These are phyloP conservation scores for Aspergillus sp. DNA, from an alignment of 2,329 filamentous ascomycete species.

Conservation along the genomic window DNA sequence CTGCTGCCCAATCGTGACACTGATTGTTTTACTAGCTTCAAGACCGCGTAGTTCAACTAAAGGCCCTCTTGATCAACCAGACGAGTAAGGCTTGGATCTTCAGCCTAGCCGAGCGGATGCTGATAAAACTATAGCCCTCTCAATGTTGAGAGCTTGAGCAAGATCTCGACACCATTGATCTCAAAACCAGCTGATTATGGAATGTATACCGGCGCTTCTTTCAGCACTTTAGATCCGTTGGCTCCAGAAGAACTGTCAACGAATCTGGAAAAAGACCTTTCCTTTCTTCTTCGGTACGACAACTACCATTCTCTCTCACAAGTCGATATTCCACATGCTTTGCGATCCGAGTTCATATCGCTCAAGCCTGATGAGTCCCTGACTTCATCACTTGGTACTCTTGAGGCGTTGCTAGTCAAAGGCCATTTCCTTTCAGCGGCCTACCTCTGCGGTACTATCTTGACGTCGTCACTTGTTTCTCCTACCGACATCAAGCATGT, in stretches of 20 bases:
- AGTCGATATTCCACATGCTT: constrained; percentile 64
- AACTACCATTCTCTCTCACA: constrained; percentile 81
- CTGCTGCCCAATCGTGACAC: constrained; percentile 8
- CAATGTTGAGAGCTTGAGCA: constrained; percentile 25
- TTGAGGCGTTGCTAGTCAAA: constrained; percentile 68
- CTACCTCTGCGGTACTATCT: constrained; percentile 47
- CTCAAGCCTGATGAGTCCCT: constrained; percentile 65
- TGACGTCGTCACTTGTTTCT: constrained; percentile 47
- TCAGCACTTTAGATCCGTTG: constrained; percentile 41
- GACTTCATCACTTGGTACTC: constrained; percentile 40
- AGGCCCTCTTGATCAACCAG: constrained; percentile 72
- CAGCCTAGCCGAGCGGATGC: constrained; percentile 7
- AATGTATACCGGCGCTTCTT: constrained; percentile 33
- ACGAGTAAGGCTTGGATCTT: constrained; percentile 63
- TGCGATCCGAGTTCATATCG: constrained; percentile 70
- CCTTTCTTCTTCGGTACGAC: constrained; percentile 76
- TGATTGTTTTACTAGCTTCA: constrained; percentile 40
- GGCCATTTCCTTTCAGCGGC: constrained; percentile 84
- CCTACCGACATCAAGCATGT: constrained; percentile 66
- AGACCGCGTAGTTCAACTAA: constrained; percentile 63
- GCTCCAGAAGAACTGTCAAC: constrained; percentile 40
- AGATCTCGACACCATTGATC: constrained; percentile 21
- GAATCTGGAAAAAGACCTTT: constrained; percentile 70
- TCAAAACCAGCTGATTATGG: constrained; percentile 23
- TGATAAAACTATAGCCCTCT: constrained; percentile 34